Evolutionary conservation across 805 yeast genomes (phyloP).

Genomic region (Yamadazyma endophytica): DNA sequence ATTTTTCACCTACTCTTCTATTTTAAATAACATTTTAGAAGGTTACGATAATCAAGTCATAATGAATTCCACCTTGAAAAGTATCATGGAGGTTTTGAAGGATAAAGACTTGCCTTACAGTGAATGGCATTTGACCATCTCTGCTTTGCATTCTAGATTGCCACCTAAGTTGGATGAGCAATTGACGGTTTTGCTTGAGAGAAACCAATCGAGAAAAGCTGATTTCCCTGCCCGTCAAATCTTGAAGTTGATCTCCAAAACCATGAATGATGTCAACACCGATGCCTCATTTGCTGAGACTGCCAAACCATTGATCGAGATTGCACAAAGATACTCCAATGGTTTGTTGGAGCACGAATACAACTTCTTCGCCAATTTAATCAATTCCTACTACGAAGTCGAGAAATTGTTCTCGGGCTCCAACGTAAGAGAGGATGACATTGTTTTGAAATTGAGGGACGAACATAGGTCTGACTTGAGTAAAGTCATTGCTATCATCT

Average conservation of each 20-base stretch:
- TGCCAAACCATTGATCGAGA: slow-evolving; percentile 67
- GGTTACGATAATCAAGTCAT: slow-evolving; percentile 97
- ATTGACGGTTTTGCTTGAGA: slow-evolving; percentile 61
- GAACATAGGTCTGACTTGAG: slow-evolving; percentile 73
- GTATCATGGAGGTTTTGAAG: slow-evolving; percentile 66
- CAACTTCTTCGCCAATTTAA: slow-evolving; percentile 61
- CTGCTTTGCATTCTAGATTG: slow-evolving; percentile 89
- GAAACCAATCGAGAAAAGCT: slow-evolving; percentile 59
- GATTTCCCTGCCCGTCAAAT: slow-evolving; percentile 94
- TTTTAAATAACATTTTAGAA: slow-evolving; percentile 72
- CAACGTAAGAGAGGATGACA: slow-evolving; percentile 81
- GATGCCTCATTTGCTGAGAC: slow-evolving; percentile 43
- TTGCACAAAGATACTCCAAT: slow-evolving; percentile 64
- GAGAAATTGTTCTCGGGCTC: slow-evolving; percentile 78
- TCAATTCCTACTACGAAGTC: slow-evolving; percentile 69
- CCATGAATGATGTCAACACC: slow-evolving; percentile 46
- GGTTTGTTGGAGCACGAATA: slow-evolving; percentile 87
- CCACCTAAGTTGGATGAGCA: slow-evolving; percentile 72
- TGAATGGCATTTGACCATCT: slow-evolving; percentile 81
- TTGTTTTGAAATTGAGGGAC: slow-evolving; percentile 81
- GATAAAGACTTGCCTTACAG: slow-evolving; percentile 85
- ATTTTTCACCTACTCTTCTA: slow-evolving; percentile 53
- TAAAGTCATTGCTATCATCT: slow-evolving; percentile 65
- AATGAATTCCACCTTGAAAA: slow-evolving; percentile 77
- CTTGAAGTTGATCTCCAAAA: slow-evolving; percentile 64